These are phyloP conservation scores for Paecilomyces formosus DNA, from an alignment of 2,329 filamentous ascomycete species.

Conservation along the genomic window DNA sequence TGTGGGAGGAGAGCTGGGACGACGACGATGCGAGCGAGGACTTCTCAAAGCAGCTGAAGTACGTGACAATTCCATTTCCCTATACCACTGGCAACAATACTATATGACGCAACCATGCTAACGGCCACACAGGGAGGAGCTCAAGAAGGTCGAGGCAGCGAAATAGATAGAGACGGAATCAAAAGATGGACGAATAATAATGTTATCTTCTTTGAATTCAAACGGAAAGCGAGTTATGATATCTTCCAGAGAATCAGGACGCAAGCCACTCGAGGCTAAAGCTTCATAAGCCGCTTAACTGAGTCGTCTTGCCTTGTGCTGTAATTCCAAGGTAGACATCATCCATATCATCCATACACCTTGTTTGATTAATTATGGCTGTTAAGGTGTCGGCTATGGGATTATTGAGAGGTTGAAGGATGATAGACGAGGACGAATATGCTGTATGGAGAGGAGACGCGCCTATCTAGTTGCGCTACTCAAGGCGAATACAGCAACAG, in stretches of 20 bases:
- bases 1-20: constrained; percentile 99
- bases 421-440: not conserved
- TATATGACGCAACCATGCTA: not conserved
- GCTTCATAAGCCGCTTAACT: not conserved
- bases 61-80: constrained; percentile 28
- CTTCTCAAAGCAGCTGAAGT: constrained; percentile 93
- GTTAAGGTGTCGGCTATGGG: not conserved
- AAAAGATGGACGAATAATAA: constrained; percentile 4
- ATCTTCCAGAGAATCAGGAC: not conserved
- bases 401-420: not conserved
- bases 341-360: not conserved
- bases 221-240: not conserved
- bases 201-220: not conserved
- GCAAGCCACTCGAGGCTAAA: not conserved
- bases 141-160: constrained; percentile 83
- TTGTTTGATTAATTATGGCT: not conserved
- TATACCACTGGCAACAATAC: not conserved
- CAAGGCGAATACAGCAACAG: not conserved
- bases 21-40: constrained; percentile 96
- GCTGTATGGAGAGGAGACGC: not conserved
- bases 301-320: not conserved
- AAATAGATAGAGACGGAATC: constrained; percentile 49
- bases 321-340: not conserved
- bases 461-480: not conserved
- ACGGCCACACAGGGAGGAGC: constrained; percentile 51